Base-by-base conservation (phyloP, 768 basidiomycete genomes). In the Leccinum incarnatum region DNA sequence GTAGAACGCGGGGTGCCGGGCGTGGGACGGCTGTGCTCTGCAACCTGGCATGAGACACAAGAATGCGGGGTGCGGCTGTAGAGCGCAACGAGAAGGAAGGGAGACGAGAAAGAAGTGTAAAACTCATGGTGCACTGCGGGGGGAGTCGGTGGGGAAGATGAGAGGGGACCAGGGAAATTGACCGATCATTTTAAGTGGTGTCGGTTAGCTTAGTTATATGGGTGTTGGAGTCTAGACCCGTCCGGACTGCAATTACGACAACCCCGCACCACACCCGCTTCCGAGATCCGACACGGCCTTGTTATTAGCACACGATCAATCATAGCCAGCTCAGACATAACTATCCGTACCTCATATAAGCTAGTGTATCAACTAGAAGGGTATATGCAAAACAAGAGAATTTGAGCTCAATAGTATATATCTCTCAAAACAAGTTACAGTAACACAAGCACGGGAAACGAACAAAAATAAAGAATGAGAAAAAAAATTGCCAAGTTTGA, bases 1-100 rank as follows among this genome's bases (percentile, higher is more conserved):
- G 83, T 37, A 95, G 80, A 5, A 86, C 84, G 67, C 77, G 83
- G 14, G 79, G 76, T 11, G 61, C 32, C 23, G 58, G 62, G 6
- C 60, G 64, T n/a, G 65, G 56, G 47, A 57, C 49, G 17, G 62
- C 61, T 21, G 74, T 70, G 56, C 72, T 75, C 65, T 67, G 65
- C 37, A 70, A 51, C 53, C 72, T 67, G 47, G 37, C 48, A 5
- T 58, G 60, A 21, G 51, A 55, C 21, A 62, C 48, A 3, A 32
- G 6, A 2, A 46, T 51, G 40, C 64, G 68, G 21, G 58, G 58
- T 46, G 56, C 53, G 49, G 65, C 27, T 40, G 56, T 51, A 9
- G 64, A 55, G 11, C 65, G 66, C 46, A 61, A 54, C 2, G 62
- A 36, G 34, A 23, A 36, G 14, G 60, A 54, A 51, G 63, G 56